phyloP scores from a whole-genome alignment of 2,329 filamentous ascomycete species.

The Rhynchosporium graminicola region DNA sequence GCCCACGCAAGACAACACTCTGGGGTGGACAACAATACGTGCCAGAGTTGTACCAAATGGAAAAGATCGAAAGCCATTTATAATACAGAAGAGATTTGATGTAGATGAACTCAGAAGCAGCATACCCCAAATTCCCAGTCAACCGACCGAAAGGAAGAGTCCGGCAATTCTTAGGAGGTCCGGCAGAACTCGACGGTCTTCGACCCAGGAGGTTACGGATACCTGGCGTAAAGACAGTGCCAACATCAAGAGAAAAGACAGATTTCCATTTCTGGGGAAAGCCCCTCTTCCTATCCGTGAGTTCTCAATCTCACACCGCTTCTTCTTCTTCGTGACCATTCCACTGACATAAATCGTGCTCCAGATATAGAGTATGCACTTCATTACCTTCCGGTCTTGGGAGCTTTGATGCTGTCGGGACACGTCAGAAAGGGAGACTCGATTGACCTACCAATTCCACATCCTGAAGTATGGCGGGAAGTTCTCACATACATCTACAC shows the following conservation, averaged over 20 bases:
- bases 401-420: conserved; percentile 55
- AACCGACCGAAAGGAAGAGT: not conserved
- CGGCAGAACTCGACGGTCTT: conserved; percentile 27
- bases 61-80: conserved; percentile 47
- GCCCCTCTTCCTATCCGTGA: conserved; percentile 49
- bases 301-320: conserved; percentile 34
- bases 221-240: conserved; percentile 2
- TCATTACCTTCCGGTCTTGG: conserved; percentile 54
- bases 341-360: not conserved
- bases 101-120: conserved; percentile 50
- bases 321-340: not conserved
- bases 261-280: conserved; percentile 15
- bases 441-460: conserved; percentile 59
- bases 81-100: conserved; percentile 53
- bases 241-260: conserved; percentile 7
- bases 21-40: conserved; percentile 43
- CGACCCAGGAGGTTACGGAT: conserved; percentile 18
- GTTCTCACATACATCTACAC: conserved; percentile 59
- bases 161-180: conserved; percentile 26
- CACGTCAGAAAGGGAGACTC: conserved; percentile 53
- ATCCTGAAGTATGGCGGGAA: conserved; percentile 56
- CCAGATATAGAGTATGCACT: conserved; percentile 52
- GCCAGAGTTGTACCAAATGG: conserved; percentile 47
- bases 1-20: not conserved
- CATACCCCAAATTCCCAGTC: conserved; percentile 41